These are phyloP conservation scores for Fusarium sacchari DNA, from an alignment of 2,329 filamentous ascomycete genomes.

Conservation along the genomic window DNA sequence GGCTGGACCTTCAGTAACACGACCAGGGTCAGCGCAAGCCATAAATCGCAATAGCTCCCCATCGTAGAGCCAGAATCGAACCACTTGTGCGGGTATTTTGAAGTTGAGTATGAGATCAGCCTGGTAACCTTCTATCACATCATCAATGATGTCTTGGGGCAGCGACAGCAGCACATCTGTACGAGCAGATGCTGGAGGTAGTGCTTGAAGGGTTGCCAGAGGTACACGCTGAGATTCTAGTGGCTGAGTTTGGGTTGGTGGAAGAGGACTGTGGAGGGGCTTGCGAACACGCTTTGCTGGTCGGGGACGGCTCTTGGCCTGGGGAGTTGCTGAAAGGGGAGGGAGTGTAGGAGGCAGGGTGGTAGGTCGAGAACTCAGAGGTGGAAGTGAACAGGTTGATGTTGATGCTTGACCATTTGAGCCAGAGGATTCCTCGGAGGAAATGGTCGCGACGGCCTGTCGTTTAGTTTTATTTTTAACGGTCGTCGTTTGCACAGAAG, in stretches of 20 bases:
- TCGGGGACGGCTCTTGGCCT: conserved; percentile 1
- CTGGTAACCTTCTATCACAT: conserved; percentile 60
- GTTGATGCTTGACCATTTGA: conserved; percentile 13
- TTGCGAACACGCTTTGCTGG: conserved; percentile 39
- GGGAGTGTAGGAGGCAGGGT: conserved; percentile 19
- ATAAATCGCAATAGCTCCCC: conserved; percentile 66
- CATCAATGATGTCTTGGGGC: conserved; percentile 56
- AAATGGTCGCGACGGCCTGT: conserved; percentile 2
- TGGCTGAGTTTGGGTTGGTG: conserved; percentile 45
- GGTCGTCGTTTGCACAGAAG: background rate
- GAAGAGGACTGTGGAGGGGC: conserved; percentile 41
- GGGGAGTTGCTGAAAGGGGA: conserved; percentile 30
- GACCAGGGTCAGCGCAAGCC: conserved; percentile 60
- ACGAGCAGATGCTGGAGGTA: conserved; percentile 59
- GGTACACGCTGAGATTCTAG: conserved; percentile 62
- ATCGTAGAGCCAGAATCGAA: conserved; percentile 72
- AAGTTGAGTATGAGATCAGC: conserved; percentile 67
- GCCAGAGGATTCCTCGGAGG: conserved; percentile 22
- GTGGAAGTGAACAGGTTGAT: conserved; percentile 17
- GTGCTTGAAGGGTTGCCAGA: conserved; percentile 57
- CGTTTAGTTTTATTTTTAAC: background rate
- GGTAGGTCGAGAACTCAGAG: conserved; percentile 29
- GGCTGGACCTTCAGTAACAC: conserved; percentile 43
- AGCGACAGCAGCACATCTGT: conserved; percentile 67
- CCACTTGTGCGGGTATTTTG: conserved; percentile 63